Conservation (phyloP, 176 grass and related monocot genomes). For the Paspalum vaginatum region DNA sequence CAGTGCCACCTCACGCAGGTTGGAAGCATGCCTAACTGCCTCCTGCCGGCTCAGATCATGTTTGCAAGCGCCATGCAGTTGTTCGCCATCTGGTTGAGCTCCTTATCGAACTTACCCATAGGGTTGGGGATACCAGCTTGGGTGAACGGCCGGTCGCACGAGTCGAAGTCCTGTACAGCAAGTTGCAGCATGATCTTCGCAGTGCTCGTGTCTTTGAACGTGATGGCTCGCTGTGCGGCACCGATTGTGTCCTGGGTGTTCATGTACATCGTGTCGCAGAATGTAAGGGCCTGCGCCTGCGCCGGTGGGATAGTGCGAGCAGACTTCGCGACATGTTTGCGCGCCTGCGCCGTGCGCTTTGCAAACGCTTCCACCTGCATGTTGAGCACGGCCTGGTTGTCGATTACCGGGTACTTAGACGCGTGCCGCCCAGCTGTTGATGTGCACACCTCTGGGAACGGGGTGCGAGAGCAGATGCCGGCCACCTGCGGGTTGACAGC, state of each 20-base stretch:
- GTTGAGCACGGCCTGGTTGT: slow-evolving; percentile 50
- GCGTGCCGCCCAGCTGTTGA: slow-evolving; percentile 38
- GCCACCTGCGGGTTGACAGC: slow-evolving; percentile 10
- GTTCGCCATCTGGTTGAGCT: slow-evolving; percentile 48
- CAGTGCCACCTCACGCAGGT: neutral
- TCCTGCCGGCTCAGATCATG: slow-evolving; percentile 32
- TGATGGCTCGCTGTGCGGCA: slow-evolving; percentile 47
- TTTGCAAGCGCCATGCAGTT: slow-evolving; percentile 59
- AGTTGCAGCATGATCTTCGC: slow-evolving; percentile 57
- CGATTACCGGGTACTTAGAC: slow-evolving; percentile 46
- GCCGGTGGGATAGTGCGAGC: neutral
- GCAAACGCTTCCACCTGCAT: slow-evolving; percentile 58
- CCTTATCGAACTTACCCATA: slow-evolving; percentile 39
- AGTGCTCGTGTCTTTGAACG: slow-evolving; percentile 51
- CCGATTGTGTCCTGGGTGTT: slow-evolving; percentile 58
- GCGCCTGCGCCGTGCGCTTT: slow-evolving; percentile 33
- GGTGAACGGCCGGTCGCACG: slow-evolving; percentile 52
- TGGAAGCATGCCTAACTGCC: neutral
- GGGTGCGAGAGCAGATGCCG: slow-evolving; percentile 31
- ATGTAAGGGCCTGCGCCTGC: slow-evolving; percentile 36
- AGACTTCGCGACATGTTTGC: slow-evolving; percentile 14
- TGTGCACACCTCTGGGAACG: slow-evolving; percentile 48
- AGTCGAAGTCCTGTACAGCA: slow-evolving; percentile 58
- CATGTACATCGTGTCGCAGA: slow-evolving; percentile 67
- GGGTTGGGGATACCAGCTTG: slow-evolving; percentile 34